phyloP scores from a whole-genome alignment of 2,329 filamentous ascomycete species.

The Aspergillus spinulosporus region DNA sequence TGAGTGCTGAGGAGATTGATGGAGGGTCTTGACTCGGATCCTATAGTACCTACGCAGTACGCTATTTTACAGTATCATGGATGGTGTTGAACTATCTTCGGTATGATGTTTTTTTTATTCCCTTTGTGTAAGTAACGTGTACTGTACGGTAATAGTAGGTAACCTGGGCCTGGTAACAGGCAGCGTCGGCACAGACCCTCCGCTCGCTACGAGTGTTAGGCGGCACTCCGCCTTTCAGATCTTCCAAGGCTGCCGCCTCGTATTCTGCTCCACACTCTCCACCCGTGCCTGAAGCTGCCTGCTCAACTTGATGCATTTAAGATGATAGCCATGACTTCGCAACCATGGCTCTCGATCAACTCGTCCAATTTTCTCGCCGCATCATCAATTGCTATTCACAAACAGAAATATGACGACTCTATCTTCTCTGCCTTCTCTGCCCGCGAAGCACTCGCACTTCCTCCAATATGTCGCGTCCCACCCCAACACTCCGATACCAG shows the following conservation, averaged over 20 bases:
- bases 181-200: not conserved
- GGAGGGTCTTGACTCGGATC: too few relatives aligned
- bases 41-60: too few relatives aligned
- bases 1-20: too few relatives aligned
- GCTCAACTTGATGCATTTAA: not conserved
- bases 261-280: not conserved
- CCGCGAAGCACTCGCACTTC: constrained; percentile 30
- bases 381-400: not conserved
- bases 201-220: too few relatives aligned
- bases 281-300: not conserved
- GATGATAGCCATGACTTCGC: not conserved
- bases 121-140: too few relatives aligned
- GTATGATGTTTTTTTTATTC: too few relatives aligned
- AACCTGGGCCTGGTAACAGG: too few relatives aligned
- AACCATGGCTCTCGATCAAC: not conserved
- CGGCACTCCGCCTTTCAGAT: not conserved
- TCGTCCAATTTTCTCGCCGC: not conserved
- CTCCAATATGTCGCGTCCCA: constrained; percentile 28
- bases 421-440: constrained; percentile 23
- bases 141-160: too few relatives aligned
- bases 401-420: not conserved
- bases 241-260: not conserved
- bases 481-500: constrained; percentile 26
- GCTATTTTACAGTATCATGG: too few relatives aligned
- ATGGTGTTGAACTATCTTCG: too few relatives aligned